A percentile compares a stretch with the other conserved stretches of the same genome.
Evolutionary conservation across 2,329 filamentous ascomycete genomes (phyloP).

Genomic region (Apiospora marii): DNA sequence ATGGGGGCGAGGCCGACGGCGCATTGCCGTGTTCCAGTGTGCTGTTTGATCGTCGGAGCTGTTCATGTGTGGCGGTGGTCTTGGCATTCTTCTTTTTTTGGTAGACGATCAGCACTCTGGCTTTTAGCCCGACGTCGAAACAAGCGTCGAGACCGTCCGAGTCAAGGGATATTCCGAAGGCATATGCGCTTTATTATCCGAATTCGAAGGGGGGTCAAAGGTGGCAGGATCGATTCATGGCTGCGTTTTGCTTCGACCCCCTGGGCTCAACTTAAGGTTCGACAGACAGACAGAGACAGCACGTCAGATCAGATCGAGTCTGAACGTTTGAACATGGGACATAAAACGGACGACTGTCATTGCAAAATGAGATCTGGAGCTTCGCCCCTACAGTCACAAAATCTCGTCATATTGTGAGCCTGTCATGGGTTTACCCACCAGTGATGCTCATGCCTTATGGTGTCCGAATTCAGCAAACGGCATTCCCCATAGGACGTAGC

Average conservation of each 20-base stretch:
- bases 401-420: neutral
- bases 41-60: constrained; percentile 3
- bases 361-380: neutral
- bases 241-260: neutral
- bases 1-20: neutral
- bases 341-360: neutral
- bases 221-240: neutral
- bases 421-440: neutral
- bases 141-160: constrained; percentile 3
- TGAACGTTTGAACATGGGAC: neutral
- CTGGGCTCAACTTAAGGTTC: neutral
- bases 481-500: neutral
- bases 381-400: neutral
- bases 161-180: neutral
- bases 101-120: neutral
- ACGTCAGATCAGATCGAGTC: neutral
- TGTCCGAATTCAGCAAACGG: neutral
- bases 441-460: neutral
- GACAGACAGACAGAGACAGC: neutral
- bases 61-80: neutral
- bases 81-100: neutral
- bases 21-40: constrained; percentile 3
- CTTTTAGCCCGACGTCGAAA: neutral
- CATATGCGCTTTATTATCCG: neutral
- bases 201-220: neutral